Evolutionary conservation across 1,139 yeast genomes (phyloP).

Genomic region (Yamadazyma dendronema): DNA sequence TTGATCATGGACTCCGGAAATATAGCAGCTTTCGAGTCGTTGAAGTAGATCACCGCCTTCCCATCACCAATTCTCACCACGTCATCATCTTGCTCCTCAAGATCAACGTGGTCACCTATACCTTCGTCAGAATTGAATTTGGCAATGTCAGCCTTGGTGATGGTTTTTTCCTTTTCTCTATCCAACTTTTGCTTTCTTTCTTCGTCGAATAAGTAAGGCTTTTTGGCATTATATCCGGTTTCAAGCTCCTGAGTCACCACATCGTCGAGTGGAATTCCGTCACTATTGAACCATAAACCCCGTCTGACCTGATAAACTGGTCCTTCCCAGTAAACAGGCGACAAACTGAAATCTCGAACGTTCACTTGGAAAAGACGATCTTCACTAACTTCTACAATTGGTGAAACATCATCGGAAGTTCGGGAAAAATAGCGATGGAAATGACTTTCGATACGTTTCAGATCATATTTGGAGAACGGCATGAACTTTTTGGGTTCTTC

Average conservation of each 20-base stretch:
- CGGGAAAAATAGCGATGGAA: constrained; percentile 24
- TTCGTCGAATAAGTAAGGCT: constrained; percentile 28
- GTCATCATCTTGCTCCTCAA: constrained; percentile 18
- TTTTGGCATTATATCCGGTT: constrained; percentile 39
- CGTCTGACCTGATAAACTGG: constrained; percentile 81
- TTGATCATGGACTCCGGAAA: constrained; percentile 37
- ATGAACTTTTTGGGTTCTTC: constrained; percentile 59
- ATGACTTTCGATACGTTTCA: constrained; percentile 54
- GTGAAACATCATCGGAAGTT: constrained; percentile 1
- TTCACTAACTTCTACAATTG: constrained; percentile 63
- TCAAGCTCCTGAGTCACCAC: constrained; percentile 61
- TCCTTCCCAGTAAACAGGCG: constrained; percentile 88
- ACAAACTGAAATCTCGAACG: constrained; percentile 48
- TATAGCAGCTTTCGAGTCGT: constrained; percentile 33
- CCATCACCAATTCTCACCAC: constrained; percentile 30
- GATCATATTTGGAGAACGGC: constrained; percentile 69
- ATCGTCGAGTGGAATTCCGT: constrained; percentile 58
- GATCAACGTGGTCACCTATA: constrained; percentile 7
- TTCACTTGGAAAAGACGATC: constrained; percentile 79
- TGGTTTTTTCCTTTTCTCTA: neutral
- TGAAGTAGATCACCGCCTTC: constrained; percentile 30
- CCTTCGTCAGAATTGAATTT: constrained; percentile 15
- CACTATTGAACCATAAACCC: constrained; percentile 77
- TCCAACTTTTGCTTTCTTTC: constrained; percentile 9
- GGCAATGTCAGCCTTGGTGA: constrained; percentile 12